Base-by-base conservation (phyloP, 164 flowering plant genomes). In the Cinnamomum chago region DNA sequence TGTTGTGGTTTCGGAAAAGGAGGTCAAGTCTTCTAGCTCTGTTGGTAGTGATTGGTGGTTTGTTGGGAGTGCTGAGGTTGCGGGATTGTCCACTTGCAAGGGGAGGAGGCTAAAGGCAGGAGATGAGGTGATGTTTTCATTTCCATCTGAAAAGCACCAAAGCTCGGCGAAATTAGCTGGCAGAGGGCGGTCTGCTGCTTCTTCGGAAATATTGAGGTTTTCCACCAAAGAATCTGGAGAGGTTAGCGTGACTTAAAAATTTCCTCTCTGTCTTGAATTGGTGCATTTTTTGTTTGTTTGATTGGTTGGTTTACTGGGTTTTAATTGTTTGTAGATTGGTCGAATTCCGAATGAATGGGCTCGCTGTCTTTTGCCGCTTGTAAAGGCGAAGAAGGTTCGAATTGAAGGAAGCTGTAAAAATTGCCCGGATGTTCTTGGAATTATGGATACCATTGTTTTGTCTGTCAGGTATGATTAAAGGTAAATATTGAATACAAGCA, bases 341-440 rank as follows among this genome's bases (percentile, higher is more conserved):
- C 87, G 99, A 47, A 94, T 96, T 74, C 98, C 99, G 0, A 92
- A 92, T 80, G 98, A 96, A 74, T 96, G 99, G 99, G 91, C 94
- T 18, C 86, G 99, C 71, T 88, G 95, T 76, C 87, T 96, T 24
- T 66, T 92, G 81, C 98, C 97, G 0, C 89, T 96, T 35, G 94
- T 96, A 80, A 89, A 87, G 71, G 95, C 89, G 66, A 85, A 82
- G 75, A 96, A 96, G 84, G 81, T 92, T 58, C 82, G 74, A 75
- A 83, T 92, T 68, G 85, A 91, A 76, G 99, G 97, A 0, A 70
- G 27, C 50, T 92, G 93, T 77, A 92, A 88, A 80, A 87, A 69
- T 77, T 87, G 91, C 81, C 95, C 97, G 52, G 87, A 85, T 70
- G 82, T 84, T 17, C 82, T 96, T 82, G 77, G 92, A 55, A 88